phyloP scores from a whole-genome alignment of 495 filamentous ascomycete genomes.

The Wilcoxina mikolae region DNA sequence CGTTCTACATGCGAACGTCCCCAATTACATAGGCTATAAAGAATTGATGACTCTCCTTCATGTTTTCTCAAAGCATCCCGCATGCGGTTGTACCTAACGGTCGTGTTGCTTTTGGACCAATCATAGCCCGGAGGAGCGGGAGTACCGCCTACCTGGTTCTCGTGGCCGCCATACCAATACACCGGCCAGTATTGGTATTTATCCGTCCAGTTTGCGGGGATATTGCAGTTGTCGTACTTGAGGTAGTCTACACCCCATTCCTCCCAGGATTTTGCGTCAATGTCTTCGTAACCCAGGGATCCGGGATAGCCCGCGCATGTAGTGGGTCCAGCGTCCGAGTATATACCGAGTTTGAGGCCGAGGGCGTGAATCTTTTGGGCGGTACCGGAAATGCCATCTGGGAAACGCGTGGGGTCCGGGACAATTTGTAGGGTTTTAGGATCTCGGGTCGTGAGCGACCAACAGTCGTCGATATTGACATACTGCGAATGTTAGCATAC shows the following conservation, averaged over 20 bases:
- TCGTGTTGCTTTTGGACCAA: conserved; percentile 39
- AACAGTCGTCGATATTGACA: conserved; percentile 48
- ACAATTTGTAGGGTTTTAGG: conserved; percentile 37
- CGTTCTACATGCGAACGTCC: conserved; percentile 39
- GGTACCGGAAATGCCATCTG: conserved; percentile 45
- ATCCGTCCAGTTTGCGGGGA: conserved; percentile 14
- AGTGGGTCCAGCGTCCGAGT: conserved; percentile 43
- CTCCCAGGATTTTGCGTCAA: conserved; percentile 48
- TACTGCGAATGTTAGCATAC: not conserved
- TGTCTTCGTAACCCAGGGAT: conserved; percentile 44
- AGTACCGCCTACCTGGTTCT: conserved; percentile 15
- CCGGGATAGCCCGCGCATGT: conserved; percentile 53
- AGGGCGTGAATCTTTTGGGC: conserved; percentile 43
- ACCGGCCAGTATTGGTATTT: conserved; percentile 20
- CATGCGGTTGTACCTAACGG: conserved; percentile 43
- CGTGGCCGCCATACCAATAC: conserved; percentile 19
- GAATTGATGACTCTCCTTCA: conserved; percentile 36
- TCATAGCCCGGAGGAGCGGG: conserved; percentile 36
- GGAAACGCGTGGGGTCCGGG: conserved; percentile 45
- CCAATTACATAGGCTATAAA: conserved; percentile 55
- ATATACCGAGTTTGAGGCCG: conserved; percentile 53
- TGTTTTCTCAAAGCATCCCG: conserved; percentile 42
- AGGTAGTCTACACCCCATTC: conserved; percentile 54
- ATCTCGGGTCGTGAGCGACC: conserved; percentile 39
- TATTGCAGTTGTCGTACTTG: conserved; percentile 57